Evolutionary conservation across 2,329 filamentous ascomycete genomes (phyloP), one percentile per base, ranked within the genome.

Genomic region (Beauveria medogensis): DNA sequence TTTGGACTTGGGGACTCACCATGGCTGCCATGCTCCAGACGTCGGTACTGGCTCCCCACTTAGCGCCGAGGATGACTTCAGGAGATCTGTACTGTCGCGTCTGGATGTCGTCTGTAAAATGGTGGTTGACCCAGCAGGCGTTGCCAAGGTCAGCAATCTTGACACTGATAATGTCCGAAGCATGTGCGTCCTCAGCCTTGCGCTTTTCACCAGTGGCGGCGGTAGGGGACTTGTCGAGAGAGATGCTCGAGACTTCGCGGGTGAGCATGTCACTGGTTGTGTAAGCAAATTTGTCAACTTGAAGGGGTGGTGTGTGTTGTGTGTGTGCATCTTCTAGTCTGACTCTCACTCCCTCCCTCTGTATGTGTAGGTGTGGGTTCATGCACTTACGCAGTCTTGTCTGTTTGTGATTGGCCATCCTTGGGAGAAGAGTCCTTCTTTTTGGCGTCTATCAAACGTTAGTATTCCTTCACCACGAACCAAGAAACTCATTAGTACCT

Each of bases 21-120:
- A 99, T 99, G 67, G 90, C 90, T 62, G 94, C 92, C 94, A 99
- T 99, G 76, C 93, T 97, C 94, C 94, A 99, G 8, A 97, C 90
- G 75, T 99, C 94, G 2, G 94, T 97, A 72, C 93, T 97, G n/a
- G 94, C 94, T 67, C 94, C 94, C 94, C 94, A 99, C 79, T 97
- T 97, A 3, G 92, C 86, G 44, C 94, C 94, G 22, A 99, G 79
- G 63, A 99, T 97, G 61, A 99, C 94, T 75, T 99, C 94, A 1
- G 94, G 94, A 1, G 94, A 97, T 61, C 94, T 84, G 75, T 99
- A 99, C 76, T 99, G 94, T 69, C 94, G 84, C 9, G 94, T 99
- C 74, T 99, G 94, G 69, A 99, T 99, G 73, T 99, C 94, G 72
- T 99, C 97, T 71, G 94, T 99, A 76, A 99, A 99, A 75, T 99